A percentile compares a stretch with the other conserved stretches of the same genome.
Evolutionary conservation across 257 asterid genomes (phyloP).

Genomic region (Solanum chilense): DNA sequence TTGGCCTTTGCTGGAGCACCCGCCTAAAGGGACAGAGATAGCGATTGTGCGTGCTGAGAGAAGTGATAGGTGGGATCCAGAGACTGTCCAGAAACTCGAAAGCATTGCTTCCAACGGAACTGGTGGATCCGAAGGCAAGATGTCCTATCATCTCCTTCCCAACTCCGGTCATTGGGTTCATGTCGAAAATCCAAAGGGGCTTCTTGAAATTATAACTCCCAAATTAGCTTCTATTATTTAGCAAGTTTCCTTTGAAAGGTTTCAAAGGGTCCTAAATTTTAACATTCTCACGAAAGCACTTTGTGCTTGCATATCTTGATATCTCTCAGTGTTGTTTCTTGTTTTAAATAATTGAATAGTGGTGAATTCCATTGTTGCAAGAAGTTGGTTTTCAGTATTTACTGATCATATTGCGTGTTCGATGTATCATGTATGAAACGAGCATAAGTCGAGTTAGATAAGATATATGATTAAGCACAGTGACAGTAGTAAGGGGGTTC

Average conservation of each 20-base stretch:
- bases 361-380: neutral
- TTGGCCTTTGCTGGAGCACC: slow-evolving; percentile 53
- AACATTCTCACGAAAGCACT: neutral
- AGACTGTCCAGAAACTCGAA: slow-evolving; percentile 45
- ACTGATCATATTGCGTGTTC: neutral
- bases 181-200: slow-evolving; percentile 88
- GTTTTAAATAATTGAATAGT: neutral
- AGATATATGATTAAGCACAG: neutral
- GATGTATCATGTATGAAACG: neutral
- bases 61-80: slow-evolving; percentile 75
- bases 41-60: slow-evolving; percentile 65
- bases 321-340: neutral
- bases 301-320: neutral
- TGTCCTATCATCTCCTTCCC: slow-evolving; percentile 58
- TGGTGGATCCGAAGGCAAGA: slow-evolving; percentile 41
- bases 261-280: neutral
- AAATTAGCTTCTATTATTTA: slow-evolving; percentile 47
- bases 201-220: slow-evolving; percentile 75
- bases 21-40: slow-evolving; percentile 71
- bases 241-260: neutral
- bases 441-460: neutral
- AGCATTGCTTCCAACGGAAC: slow-evolving; percentile 18
- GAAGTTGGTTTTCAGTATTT: neutral
- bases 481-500: neutral
- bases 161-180: slow-evolving; percentile 98